Evolutionary conservation across 202 grass and related monocot species (phyloP).

Genomic region (Miscanthus sacchariflorus): DNA sequence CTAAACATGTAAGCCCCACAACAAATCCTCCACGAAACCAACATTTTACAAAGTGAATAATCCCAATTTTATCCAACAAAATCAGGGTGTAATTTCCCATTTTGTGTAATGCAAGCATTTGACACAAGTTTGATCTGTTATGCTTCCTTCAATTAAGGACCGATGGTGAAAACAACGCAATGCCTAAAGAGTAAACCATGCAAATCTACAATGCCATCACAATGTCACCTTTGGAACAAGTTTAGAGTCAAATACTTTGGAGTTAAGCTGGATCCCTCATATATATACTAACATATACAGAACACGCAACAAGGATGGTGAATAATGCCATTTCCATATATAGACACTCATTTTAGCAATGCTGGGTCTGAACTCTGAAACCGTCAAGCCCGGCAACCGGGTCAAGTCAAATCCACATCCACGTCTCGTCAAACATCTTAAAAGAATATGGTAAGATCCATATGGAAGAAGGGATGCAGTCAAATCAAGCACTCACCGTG

Average conservation of each 20-base stretch:
- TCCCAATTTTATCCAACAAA: background rate
- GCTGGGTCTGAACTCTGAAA: slow-evolving; percentile 27
- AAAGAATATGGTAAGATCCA: background rate
- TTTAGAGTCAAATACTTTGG: background rate
- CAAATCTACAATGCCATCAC: slow-evolving; percentile 30
- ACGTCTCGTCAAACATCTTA: slow-evolving; percentile 27
- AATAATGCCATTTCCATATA: slow-evolving; percentile 35
- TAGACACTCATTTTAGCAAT: slow-evolving; percentile 41
- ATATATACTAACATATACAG: background rate
- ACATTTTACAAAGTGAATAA: slow-evolving; percentile 29
- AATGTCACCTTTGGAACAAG: background rate
- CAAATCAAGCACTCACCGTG: slow-evolving; percentile 54
- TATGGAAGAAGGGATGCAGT: slow-evolving; percentile 1
- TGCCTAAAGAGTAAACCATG: background rate
- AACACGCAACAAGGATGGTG: slow-evolving; percentile 13
- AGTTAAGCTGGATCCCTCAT: slow-evolving; percentile 28
- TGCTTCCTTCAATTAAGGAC: slow-evolving; percentile 8
- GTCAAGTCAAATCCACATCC: slow-evolving; percentile 40
- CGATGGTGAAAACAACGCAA: background rate
- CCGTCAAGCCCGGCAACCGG: background rate
- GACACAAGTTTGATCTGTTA: background rate
- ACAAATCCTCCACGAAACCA: slow-evolving; percentile 18
- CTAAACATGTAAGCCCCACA: background rate
- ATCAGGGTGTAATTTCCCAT: background rate
- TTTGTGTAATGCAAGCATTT: background rate